A percentile compares a stretch with the other conserved stretches of the same genome.
Conservation (phyloP, 2,329 filamentous ascomycete genomes). For the Fusarium sp. region DNA sequence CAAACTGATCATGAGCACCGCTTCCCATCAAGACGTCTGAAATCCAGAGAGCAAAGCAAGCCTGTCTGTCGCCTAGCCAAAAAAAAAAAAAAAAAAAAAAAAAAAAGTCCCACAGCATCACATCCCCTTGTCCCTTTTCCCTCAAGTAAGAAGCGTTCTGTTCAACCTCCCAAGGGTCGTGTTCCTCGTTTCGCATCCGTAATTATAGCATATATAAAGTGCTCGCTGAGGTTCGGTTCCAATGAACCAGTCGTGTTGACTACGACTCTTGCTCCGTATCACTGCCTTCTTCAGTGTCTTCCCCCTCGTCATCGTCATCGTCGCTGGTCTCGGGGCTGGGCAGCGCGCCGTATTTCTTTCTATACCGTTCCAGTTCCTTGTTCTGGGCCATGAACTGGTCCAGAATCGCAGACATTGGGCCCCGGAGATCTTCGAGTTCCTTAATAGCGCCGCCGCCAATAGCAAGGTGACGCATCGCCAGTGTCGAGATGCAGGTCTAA, state of each 20-base stretch:
- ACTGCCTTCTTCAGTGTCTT: constrained; percentile 43
- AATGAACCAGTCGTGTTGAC: constrained; percentile 9
- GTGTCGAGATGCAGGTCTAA: constrained; percentile 82
- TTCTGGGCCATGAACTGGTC: constrained; percentile 69
- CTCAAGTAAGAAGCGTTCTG: constrained; percentile 22
- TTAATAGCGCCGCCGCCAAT: constrained; percentile 71
- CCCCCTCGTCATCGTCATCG: constrained; percentile 19
- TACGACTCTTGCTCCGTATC: constrained; percentile 47
- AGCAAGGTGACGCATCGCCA: constrained; percentile 82
- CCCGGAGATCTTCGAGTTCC: constrained; percentile 77
- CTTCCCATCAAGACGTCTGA: constrained; percentile 9
- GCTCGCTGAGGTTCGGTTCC: constrained; percentile 1
- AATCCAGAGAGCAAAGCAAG: constrained; percentile 22
- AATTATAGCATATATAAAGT: constrained; percentile 39
- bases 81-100: constrained; percentile 27
- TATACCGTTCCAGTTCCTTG: constrained; percentile 71
- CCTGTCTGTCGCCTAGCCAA: constrained; percentile 7
- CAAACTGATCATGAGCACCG: constrained; percentile 21
- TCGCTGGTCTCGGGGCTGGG: constrained; percentile 41
- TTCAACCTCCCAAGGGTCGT: constrained; percentile 24
- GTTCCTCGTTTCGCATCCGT: constrained; percentile 32
- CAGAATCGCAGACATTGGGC: constrained; percentile 80
- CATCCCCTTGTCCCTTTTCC: constrained; percentile 10
- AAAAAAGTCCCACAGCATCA: constrained; percentile 5
- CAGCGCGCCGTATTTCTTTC: constrained; percentile 62